A percentile compares a stretch with the other conserved stretches of the same genome.
Evolutionary conservation across 192 early-diverging fungal genomes (phyloP).

Genomic region (Thamnidium elegans): DNA sequence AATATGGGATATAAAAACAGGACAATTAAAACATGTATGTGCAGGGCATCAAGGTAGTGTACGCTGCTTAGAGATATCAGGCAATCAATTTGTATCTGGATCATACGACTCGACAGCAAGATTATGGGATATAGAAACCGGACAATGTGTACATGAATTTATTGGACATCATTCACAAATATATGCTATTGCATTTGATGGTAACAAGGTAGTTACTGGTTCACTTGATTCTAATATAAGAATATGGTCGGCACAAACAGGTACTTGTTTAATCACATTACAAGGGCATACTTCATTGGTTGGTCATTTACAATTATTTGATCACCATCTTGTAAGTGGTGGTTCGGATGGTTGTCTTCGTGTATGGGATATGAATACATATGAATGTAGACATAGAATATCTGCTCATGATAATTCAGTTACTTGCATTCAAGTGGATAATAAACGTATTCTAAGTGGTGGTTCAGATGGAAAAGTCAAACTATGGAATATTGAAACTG

Average conservation of each 20-base stretch:
- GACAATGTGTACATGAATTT: constrained; percentile 67
- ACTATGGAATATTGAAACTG: constrained; percentile 90
- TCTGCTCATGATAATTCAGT: constrained; percentile 81
- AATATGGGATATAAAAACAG: constrained; percentile 82
- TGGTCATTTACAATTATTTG: constrained; percentile 57
- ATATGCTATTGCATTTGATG: constrained; percentile 89
- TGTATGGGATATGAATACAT: constrained; percentile 77
- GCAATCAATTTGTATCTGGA: constrained; percentile 82
- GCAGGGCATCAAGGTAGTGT: constrained; percentile 88
- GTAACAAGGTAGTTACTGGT: constrained; percentile 80
- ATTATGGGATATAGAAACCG: constrained; percentile 83
- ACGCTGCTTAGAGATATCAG: constrained; percentile 85
- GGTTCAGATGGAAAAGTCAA: constrained; percentile 90
- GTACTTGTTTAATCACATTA: constrained; percentile 70
- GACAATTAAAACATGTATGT: constrained; percentile 69
- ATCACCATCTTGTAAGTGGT: constrained; percentile 81
- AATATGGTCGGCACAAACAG: constrained; percentile 86
- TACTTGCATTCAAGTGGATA: constrained; percentile 95
- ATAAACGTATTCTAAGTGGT: constrained; percentile 85
- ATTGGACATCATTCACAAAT: constrained; percentile 92
- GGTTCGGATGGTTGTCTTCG: constrained; percentile 91
- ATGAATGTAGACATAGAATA: constrained; percentile 61
- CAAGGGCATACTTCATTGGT: constrained; percentile 95
- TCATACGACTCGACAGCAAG: constrained; percentile 91
- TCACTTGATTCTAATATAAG: constrained; percentile 90